Conservation (phyloP, 2,329 filamentous ascomycete genomes). For the Colletotrichum tanaceti region DNA sequence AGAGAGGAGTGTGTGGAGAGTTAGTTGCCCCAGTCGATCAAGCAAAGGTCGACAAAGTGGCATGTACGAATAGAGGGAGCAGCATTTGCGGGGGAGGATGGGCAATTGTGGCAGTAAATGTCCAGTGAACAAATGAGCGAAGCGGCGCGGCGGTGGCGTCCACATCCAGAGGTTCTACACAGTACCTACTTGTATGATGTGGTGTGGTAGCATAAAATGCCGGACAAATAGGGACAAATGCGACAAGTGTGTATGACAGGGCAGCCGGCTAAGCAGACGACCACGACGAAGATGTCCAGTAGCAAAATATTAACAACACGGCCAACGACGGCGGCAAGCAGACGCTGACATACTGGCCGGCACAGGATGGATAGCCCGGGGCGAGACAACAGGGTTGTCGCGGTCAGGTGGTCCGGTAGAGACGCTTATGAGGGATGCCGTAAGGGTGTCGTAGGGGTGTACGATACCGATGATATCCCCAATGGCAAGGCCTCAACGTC, state of each 20-base stretch:
- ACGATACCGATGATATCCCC: neutral
- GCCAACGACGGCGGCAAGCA: conserved; percentile 5
- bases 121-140: neutral
- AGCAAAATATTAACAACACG: conserved; percentile 3
- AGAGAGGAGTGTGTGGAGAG: neutral
- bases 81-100: neutral
- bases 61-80: neutral
- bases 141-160: neutral
- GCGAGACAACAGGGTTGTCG: conserved; percentile 26
- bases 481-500: neutral
- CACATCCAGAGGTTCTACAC: neutral
- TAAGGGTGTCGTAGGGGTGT: neutral
- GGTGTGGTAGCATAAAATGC: neutral
- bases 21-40: too few species aligned
- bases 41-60: neutral
- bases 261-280: neutral
- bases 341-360: conserved; percentile 22
- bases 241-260: neutral
- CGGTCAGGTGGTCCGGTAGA: conserved; percentile 35
- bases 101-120: neutral
- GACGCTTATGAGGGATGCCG: conserved; percentile 18
- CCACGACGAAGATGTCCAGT: neutral
- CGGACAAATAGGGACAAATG: neutral
- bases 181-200: too few species aligned
- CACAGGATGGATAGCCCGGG: conserved; percentile 22